These are phyloP conservation scores for Sesbania bispinosa DNA, from an alignment of 306 rosid genomes.

Conservation along the genomic window DNA sequence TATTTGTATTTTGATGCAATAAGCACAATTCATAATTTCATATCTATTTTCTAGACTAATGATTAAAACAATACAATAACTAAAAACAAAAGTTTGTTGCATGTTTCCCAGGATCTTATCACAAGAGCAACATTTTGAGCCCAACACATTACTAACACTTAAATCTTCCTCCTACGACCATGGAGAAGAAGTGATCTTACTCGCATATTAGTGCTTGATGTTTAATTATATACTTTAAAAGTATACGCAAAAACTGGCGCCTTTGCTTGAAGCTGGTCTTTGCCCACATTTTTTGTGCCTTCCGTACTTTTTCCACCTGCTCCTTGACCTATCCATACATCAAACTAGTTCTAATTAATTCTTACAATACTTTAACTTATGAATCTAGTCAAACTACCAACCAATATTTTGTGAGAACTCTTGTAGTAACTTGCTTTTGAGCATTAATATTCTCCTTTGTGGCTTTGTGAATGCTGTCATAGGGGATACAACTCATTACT, in stretches of 20 bases:
- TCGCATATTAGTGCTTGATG: constrained; percentile 94
- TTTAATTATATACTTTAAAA: constrained; percentile 75
- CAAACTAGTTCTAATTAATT: constrained; percentile 16
- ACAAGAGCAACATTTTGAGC: background rate
- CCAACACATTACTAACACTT: background rate
- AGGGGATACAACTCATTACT: too few relatives aligned
- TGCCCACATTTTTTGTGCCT: constrained; percentile 79
- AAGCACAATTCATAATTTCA: background rate
- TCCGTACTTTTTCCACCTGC: constrained; percentile 73
- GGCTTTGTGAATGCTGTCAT: background rate
- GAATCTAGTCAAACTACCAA: constrained; percentile 9
- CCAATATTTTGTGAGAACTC: constrained; percentile 14
- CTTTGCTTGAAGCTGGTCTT: constrained; percentile 90
- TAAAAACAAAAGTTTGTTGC: background rate
- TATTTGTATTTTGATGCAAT: constrained; percentile 9
- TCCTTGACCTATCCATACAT: constrained; percentile 66
- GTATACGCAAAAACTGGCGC: constrained; percentile 79
- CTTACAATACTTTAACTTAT: background rate
- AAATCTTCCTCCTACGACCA: constrained; percentile 17
- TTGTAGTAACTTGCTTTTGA: background rate
- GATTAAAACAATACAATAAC: constrained; percentile 6
- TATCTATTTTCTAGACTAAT: background rate
- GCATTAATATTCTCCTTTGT: background rate
- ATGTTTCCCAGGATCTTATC: background rate
- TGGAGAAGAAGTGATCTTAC: constrained; percentile 48